Evolutionary conservation across 1,139 yeast species (phyloP), one percentile per base, ranked within the genome.

Genomic region (Saccharomyces hybrid): DNA sequence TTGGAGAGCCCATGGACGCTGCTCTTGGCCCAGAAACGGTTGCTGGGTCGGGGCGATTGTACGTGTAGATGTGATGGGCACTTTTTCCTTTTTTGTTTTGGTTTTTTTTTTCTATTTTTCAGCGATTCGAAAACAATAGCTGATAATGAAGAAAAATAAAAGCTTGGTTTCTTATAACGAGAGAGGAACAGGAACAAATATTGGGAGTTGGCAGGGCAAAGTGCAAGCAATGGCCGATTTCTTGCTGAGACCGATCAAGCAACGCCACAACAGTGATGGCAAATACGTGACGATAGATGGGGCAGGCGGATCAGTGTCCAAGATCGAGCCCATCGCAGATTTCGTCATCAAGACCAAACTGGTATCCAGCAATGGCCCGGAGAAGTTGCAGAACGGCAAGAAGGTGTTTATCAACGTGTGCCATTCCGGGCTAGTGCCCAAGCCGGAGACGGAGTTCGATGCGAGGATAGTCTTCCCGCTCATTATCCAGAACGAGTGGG

Each of bases 321-420:
- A 34, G 23, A 34, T 34, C 42, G 42, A 34, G 20, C 42, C 42
- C 42, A 34, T 34, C 23, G 42, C 42, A 4, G 42, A 34, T 34
- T 34, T 34, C 11, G 42, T 34, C 42, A 34, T 34, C 4, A 34
- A 34, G 23, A 34, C 42, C 4, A 34, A 34, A 34, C 42, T 34
- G 11, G 11, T 34, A 34, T 34, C 42, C 20, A 14, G 42, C 11
- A 34, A 14, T 34, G 42, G 42, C 11, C 23, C 42, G 2, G 42
- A 34, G 6, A 14, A 16, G 28, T 47, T 58, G 25, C 47, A 51
- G 31, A 32, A 55, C 23, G 78, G 80, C 0, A 76, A 82, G 3
- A 90, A 90, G 65, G 79, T 86, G n/a, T 90, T 90, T 67, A 75
- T 89, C 53, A 90, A 90, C 67, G 73, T 88, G 0, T 87, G 96